Conservation (phyloP, 2,329 filamentous ascomycete genomes). For the Fusarium brevicatenulatum region DNA sequence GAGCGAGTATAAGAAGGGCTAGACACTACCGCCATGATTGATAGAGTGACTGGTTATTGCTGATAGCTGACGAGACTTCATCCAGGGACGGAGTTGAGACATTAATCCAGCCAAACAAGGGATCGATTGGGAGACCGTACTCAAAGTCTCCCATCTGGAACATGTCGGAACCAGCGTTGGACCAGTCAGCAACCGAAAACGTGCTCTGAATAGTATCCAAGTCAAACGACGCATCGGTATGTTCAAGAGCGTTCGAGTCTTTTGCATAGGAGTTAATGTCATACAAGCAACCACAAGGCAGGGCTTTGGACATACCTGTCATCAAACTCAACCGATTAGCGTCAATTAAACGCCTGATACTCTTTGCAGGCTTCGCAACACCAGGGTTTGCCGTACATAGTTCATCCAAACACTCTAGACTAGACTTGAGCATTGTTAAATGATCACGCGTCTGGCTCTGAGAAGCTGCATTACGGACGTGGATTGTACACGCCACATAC, state of each 20-base stretch:
- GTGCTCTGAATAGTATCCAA: neutral
- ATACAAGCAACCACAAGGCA: fast-evolving
- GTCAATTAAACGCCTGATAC: neutral
- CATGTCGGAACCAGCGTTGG: neutral
- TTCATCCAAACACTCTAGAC: conserved; percentile 4
- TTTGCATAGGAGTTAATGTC: neutral
- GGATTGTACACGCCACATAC: conserved; percentile 13
- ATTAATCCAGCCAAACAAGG: conserved; percentile 15
- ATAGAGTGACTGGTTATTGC: neutral
- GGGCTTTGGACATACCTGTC: neutral
- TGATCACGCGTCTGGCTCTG: neutral
- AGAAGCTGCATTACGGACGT: conserved; percentile 8
- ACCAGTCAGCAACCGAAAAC: neutral
- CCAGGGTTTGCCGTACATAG: conserved; percentile 1
- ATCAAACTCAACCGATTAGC: neutral
- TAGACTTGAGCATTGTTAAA: neutral
- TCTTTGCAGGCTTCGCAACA: neutral
- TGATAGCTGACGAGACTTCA: fast-evolving
- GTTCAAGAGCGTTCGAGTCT: neutral
- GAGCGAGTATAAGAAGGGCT: neutral
- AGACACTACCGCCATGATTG: no score
- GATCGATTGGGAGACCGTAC: neutral
- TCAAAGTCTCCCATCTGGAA: neutral
- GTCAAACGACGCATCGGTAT: neutral
- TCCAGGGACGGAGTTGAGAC: neutral